Percentiles rank a stretch among this genome's conserved stretches.
These are phyloP conservation scores for Camellia sinensis DNA, from an alignment of 148 eudicot species.

Conservation along the genomic window DNA sequence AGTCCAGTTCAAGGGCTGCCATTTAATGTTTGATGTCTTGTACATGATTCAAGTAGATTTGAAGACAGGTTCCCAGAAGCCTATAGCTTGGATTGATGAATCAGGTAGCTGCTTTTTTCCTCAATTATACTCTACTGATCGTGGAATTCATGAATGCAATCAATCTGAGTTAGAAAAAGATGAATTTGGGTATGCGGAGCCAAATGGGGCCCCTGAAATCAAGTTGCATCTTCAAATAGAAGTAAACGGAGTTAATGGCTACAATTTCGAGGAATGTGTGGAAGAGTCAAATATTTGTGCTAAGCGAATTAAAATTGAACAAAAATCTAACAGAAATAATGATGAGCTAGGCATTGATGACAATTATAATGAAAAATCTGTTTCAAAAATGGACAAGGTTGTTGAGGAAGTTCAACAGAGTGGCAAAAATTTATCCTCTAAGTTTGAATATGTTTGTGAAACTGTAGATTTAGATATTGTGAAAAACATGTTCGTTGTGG, in stretches of 20 bases:
- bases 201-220: slow-evolving; percentile 26
- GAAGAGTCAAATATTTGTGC: slow-evolving; percentile 31
- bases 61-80: slow-evolving; percentile 29
- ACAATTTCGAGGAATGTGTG: slow-evolving; percentile 30
- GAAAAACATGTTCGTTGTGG: slow-evolving; percentile 22
- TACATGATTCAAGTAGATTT: slow-evolving; percentile 36
- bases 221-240: slow-evolving; percentile 39
- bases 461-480: slow-evolving; percentile 22
- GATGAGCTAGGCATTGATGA: slow-evolving; percentile 3
- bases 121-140: slow-evolving; percentile 12
- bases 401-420: slow-evolving; percentile 13
- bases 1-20: slow-evolving; percentile 23
- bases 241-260: slow-evolving; percentile 24
- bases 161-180: neutral
- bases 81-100: slow-evolving; percentile 49
- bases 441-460: slow-evolving; percentile 16
- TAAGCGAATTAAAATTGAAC: slow-evolving; percentile 20
- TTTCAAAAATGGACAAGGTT: slow-evolving; percentile 9
- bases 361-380: slow-evolving; percentile 14
- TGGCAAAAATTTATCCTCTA: slow-evolving; percentile 10
- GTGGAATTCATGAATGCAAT: slow-evolving; percentile 9
- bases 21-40: slow-evolving; percentile 32
- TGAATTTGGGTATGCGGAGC: slow-evolving; percentile 11
- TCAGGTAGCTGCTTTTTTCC: slow-evolving; percentile 33
- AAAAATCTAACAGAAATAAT: slow-evolving; percentile 6